A percentile compares a stretch with the other conserved stretches of the same genome.
phyloP scores from a whole-genome alignment of 1,284 basidiomycete genomes.

The Afroboletus lepidellus region DNA sequence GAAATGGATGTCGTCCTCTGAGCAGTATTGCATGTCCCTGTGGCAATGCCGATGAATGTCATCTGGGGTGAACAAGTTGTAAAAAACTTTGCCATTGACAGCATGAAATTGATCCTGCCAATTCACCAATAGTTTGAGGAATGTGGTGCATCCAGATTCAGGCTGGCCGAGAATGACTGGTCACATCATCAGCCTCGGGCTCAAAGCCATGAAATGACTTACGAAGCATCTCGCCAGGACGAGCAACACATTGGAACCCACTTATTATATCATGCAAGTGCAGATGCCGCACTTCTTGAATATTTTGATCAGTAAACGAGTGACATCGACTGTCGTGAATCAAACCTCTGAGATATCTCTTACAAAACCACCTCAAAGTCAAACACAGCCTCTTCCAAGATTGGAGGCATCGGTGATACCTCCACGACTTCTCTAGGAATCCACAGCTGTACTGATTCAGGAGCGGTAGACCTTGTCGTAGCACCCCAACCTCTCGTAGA shows the following conservation, averaged over 20 bases:
- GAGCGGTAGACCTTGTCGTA: slow-evolving; percentile 26
- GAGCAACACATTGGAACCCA: slow-evolving; percentile 49
- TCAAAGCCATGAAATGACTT: neutral
- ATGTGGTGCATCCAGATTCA: slow-evolving; percentile 68
- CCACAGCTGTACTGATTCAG: neutral
- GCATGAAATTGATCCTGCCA: slow-evolving; percentile 56
- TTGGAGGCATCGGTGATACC: neutral
- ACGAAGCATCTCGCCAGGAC: slow-evolving; percentile 62
- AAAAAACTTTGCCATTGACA: slow-evolving; percentile 62
- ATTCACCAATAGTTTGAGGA: slow-evolving; percentile 73
- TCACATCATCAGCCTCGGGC: no score
- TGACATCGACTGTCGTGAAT: neutral
- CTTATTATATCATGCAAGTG: slow-evolving; percentile 43
- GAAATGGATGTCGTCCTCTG: slow-evolving; percentile 74
- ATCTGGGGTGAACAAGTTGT: slow-evolving; percentile 58
- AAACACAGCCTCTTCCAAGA: slow-evolving; percentile 15
- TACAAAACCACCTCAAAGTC: slow-evolving; percentile 34
- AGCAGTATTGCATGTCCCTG: slow-evolving; percentile 65
- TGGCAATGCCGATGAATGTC: slow-evolving; percentile 54
- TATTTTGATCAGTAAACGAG: slow-evolving; percentile 6
- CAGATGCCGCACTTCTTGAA: slow-evolving; percentile 37
- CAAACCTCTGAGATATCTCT: slow-evolving; percentile 31
- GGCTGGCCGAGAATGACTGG: slow-evolving; percentile 60
- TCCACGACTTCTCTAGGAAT: neutral
- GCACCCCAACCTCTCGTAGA: slow-evolving; percentile 35